These are phyloP conservation scores for Globisporangium middletonii DNA, from an alignment of 352 stramenopile genomes.

Conservation along the genomic window DNA sequence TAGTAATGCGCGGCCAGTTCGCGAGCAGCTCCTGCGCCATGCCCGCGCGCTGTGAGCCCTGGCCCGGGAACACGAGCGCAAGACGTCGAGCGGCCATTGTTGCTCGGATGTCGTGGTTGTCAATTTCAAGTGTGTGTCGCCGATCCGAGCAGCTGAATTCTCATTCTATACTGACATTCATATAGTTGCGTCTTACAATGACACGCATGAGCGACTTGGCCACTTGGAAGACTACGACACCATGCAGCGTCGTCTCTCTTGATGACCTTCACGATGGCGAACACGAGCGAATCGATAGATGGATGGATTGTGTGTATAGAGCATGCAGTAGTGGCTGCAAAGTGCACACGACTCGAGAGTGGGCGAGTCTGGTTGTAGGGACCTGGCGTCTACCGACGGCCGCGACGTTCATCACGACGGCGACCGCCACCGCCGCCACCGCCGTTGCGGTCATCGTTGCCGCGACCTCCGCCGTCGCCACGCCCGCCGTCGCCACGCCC, in stretches of 20 bases:
- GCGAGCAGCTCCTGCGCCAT: constrained; percentile 72
- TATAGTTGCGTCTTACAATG: too few species aligned
- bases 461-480: not conserved
- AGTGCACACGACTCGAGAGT: too few species aligned
- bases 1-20: constrained; percentile 53
- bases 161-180: too few species aligned
- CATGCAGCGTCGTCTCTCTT: too few species aligned
- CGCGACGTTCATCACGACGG: constrained; percentile 22
- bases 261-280: too few species aligned
- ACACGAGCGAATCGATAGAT: too few species aligned
- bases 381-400: constrained; percentile 30
- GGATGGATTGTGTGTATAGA: too few species aligned
- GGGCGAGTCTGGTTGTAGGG: too few species aligned
- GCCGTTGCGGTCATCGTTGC: constrained; percentile 11
- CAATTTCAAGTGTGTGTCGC: not conserved
- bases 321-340: too few species aligned
- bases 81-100: constrained; percentile 17
- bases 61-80: constrained; percentile 78
- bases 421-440: constrained; percentile 18
- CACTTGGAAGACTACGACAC: too few species aligned
- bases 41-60: constrained; percentile 77
- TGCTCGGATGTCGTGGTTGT: constrained; percentile 1
- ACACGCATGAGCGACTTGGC: too few species aligned
- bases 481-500: constrained; percentile 6
- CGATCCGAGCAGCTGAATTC: too few species aligned